Conservation (phyloP, 2,329 filamentous ascomycete genomes). For the Verticillium nonalfalfae region DNA sequence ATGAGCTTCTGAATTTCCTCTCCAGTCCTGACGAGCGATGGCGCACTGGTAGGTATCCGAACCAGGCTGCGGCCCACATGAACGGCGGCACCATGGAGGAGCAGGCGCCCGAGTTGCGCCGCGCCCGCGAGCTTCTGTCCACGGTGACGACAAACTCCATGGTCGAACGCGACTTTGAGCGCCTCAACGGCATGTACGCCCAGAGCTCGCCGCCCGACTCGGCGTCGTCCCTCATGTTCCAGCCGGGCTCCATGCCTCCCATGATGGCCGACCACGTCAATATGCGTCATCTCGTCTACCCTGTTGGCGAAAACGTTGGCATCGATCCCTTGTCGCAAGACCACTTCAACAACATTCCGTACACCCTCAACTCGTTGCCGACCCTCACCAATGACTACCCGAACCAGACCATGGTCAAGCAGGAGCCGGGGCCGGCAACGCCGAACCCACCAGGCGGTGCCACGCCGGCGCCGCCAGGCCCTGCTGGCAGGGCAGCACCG, state of each 20-base stretch:
- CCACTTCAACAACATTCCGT: conserved; percentile 91
- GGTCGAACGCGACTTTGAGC: conserved; percentile 48
- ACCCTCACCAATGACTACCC: conserved; percentile 45
- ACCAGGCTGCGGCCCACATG: conserved; percentile 27
- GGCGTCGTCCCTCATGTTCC: conserved; percentile 50
- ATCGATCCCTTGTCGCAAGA: conserved; percentile 94
- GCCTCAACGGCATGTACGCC: conserved; percentile 47
- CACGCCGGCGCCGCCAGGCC: conserved; percentile 11
- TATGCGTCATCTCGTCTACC: conserved; percentile 71
- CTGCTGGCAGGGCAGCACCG: conserved; percentile 9
- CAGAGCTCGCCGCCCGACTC: conserved; percentile 47
- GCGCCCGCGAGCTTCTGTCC: conserved; percentile 50
- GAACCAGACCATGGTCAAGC: conserved; percentile 16
- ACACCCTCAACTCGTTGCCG: conserved; percentile 58
- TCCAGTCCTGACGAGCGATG: conserved; percentile 40
- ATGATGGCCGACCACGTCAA: conserved; percentile 50
- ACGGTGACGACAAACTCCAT: conserved; percentile 44
- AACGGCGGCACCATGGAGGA: conserved; percentile 36
- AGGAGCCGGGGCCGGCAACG: conserved; percentile 3
- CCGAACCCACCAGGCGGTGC: conserved; percentile 7
- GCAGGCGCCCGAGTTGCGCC: conserved; percentile 44
- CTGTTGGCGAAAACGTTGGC: conserved; percentile 81
- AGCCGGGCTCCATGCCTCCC: conserved; percentile 31
- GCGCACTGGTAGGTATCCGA: conserved; percentile 31
- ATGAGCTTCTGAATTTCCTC: conserved; percentile 51